Base-by-base conservation (phyloP, 2,329 filamentous ascomycete genomes). In the Xylaria sp. region DNA sequence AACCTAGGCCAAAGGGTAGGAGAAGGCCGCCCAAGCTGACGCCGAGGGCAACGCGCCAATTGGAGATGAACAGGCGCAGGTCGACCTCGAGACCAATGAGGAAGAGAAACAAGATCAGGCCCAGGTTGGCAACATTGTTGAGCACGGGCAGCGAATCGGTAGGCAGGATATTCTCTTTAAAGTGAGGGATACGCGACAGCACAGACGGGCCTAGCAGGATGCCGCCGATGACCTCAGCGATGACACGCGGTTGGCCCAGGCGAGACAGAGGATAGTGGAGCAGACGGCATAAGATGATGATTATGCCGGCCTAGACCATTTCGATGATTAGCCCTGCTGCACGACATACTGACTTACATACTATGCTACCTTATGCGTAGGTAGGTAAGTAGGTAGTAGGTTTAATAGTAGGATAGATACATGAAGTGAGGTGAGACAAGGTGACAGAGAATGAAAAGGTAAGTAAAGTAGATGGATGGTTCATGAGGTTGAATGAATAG, bases 1-100 rank as follows among this genome's bases (percentile, higher is more conserved):
- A 88, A 55, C 92, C 92, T 21, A 93, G 77, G 1, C 88, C 91
- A 76, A 94, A 93, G 0, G 92, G 92, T 30, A 94, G 76, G 9
- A 86, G 80, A 90, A 94, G 93, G 45, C 91, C 90, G 6, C 87
- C 86, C 0, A 90, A 79, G 3, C 90, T 89, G 2, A 94, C 92
- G 75, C 87, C 89, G 36, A 89, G 74, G 0, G 92, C 91, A 9
- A 92, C 83, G 39, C 86, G 87, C 91, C 91, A 93, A 74, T 93
- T 93, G 71, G 85, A 86, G 42, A 88, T 78, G 67, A 93, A 84
- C 73, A 91, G 86, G 19, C 89, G 84, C 67, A 93, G 80, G 75
- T 94, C 90, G 39, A 92, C 90, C 81, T 94, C 92, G 3, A 94
- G 82, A 1, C 91, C 92, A 12, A 93, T 91, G 61, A 93, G 83